These are phyloP conservation scores for Agroathelia rolfsii DNA, from an alignment of 1,284 basidiomycete species.

Conservation along the genomic window DNA sequence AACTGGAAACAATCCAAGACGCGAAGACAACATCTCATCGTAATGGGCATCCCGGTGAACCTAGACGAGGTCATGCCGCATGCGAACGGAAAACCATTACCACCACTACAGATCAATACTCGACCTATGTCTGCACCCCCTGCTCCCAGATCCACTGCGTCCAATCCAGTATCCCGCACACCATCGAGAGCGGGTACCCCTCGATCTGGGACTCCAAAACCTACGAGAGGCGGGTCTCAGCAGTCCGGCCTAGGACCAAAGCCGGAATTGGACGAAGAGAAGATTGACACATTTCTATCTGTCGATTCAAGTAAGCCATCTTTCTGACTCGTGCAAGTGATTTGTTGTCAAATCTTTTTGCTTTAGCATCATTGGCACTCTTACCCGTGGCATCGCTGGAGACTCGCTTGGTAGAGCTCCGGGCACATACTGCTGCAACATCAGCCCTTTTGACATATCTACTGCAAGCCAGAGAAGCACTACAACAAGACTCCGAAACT, in stretches of 20 bases:
- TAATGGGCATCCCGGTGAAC: constrained; percentile 87
- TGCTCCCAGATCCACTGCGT: constrained; percentile 37
- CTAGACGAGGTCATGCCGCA: constrained; percentile 83
- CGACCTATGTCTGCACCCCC: constrained; percentile 73
- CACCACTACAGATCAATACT: constrained; percentile 75
- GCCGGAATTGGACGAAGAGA: constrained; percentile 59
- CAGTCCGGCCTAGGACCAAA: constrained; percentile 50
- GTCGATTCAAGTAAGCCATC: constrained; percentile 52
- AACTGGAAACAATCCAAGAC: constrained; percentile 89
- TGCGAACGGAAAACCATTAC: constrained; percentile 59
- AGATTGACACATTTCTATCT: constrained; percentile 55
- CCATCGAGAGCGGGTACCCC: constrained; percentile 35
- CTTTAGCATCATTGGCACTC: constrained; percentile 41
- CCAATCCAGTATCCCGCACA: constrained; percentile 27
- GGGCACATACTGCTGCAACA: constrained; percentile 58
- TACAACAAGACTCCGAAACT: constrained; percentile 81
- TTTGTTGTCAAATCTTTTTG: constrained; percentile 6
- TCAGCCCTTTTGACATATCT: constrained; percentile 71
- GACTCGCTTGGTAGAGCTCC: constrained; percentile 55
- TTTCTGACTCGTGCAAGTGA: not conserved
- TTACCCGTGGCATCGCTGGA: constrained; percentile 61
- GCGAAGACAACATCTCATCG: constrained; percentile 79
- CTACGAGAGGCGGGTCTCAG: constrained; percentile 20
- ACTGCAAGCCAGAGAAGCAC: constrained; percentile 72
- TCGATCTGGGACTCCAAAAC: constrained; percentile 50